These are phyloP conservation scores for Fragosphaeria purpurea DNA, from an alignment of 2,329 filamentous ascomycete genomes.

Conservation along the genomic window DNA sequence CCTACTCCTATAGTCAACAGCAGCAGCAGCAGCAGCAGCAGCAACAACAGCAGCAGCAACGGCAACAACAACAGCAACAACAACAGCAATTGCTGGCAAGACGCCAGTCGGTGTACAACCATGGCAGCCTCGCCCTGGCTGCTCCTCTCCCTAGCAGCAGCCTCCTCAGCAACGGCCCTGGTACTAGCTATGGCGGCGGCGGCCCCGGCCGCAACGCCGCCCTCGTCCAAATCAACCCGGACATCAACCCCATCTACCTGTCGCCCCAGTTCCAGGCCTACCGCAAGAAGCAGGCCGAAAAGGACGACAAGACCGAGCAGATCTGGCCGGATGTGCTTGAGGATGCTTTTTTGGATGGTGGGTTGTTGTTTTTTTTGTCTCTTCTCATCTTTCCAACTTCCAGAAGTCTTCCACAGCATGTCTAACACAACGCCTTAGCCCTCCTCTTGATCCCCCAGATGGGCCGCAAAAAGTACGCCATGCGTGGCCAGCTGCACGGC, in stretches of 20 bases:
- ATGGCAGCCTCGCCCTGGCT: constrained; percentile 5
- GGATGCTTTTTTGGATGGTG: constrained; percentile 58
- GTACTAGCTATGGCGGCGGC: constrained; percentile 2
- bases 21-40: constrained; percentile 18
- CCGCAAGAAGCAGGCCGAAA: constrained; percentile 53
- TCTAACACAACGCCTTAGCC: constrained; percentile 28
- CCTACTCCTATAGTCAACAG: not conserved
- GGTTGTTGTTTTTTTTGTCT: constrained; percentile 17
- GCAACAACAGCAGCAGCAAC: constrained; percentile 21
- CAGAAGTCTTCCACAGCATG: too few species aligned
- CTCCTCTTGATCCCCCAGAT: constrained; percentile 56
- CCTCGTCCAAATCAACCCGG: constrained; percentile 3
- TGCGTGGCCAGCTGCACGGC: constrained; percentile 52
- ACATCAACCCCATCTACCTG: constrained; percentile 49
- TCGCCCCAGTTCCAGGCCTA: constrained; percentile 56
- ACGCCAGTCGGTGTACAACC: constrained; percentile 4
- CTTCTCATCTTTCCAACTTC: not conserved
- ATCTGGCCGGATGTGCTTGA: constrained; percentile 55
- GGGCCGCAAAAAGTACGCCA: constrained; percentile 56
- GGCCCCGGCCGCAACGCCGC: not conserved
- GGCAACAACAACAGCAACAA: constrained; percentile 14
- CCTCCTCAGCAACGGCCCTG: constrained; percentile 3
- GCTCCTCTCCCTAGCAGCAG: constrained; percentile 3
- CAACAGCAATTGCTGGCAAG: constrained; percentile 3
- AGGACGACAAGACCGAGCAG: constrained; percentile 50